Percentiles rank a stretch among this genome's conserved stretches.
Conservation (phyloP, 768 basidiomycete species). For the Mycena leptocephala region DNA sequence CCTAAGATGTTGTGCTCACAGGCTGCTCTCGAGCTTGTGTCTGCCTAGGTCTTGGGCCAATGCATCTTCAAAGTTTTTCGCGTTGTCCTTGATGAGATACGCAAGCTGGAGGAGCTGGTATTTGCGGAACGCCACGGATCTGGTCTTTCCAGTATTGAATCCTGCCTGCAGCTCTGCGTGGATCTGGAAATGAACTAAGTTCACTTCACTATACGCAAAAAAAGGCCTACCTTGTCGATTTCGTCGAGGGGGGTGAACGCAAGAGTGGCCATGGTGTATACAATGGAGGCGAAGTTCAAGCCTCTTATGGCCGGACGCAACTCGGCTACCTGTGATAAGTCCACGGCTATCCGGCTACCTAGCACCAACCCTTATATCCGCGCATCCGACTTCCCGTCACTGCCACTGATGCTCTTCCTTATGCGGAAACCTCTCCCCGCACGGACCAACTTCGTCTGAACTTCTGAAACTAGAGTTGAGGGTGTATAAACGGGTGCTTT, state of each 20-base stretch:
- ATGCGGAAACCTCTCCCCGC: no score
- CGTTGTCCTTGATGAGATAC: conserved; percentile 84
- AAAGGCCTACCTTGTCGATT: conserved; percentile 5
- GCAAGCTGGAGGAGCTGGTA: conserved; percentile 84
- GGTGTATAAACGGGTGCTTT: no score
- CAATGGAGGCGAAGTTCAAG: neutral
- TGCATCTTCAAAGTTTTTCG: conserved; percentile 71
- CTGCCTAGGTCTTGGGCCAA: conserved; percentile 76
- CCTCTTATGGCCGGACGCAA: neutral
- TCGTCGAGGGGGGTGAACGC: conserved; percentile 20
- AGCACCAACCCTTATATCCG: no score
- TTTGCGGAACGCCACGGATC: conserved; percentile 78
- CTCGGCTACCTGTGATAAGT: no score
- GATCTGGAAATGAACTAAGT: conserved; percentile 58
- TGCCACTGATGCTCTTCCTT: no score
- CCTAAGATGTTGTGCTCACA: conserved; percentile 58
- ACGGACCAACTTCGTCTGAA: no score
- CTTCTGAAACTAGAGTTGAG: no score
- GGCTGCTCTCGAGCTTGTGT: conserved; percentile 70
- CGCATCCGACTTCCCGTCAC: no score
- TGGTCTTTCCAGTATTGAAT: conserved; percentile 78
- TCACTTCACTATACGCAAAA: no score
- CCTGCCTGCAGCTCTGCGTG: conserved; percentile 68
- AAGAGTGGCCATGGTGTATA: neutral
- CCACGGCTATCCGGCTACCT: no score